Evolutionary conservation across 1,139 yeast species (phyloP).

Genomic region (Blastobotrys buckinghamii): DNA sequence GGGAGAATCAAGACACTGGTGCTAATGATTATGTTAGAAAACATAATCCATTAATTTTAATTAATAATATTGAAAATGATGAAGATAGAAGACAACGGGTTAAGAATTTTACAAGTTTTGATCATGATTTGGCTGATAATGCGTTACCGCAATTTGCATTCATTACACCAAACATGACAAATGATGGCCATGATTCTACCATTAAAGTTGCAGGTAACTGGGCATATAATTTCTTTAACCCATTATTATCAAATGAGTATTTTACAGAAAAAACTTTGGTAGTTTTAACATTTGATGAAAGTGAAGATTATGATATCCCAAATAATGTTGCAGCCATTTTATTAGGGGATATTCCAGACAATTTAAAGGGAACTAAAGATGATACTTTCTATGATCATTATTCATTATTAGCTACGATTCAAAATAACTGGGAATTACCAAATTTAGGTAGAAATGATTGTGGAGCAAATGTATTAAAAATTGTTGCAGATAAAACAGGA

Average conservation of each 20-base stretch:
- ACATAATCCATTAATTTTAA: slow-evolving; percentile 43
- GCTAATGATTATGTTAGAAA: slow-evolving; percentile 46
- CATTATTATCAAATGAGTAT: slow-evolving; percentile 38
- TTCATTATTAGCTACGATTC: slow-evolving; percentile 41
- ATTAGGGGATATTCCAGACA: slow-evolving; percentile 41
- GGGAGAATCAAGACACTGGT: slow-evolving; percentile 37
- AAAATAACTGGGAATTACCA: slow-evolving; percentile 44
- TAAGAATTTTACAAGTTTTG: slow-evolving; percentile 42
- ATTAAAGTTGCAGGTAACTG: slow-evolving; percentile 41
- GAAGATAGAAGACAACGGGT: slow-evolving; percentile 36
- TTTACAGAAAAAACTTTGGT: slow-evolving; percentile 42
- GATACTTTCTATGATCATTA: slow-evolving; percentile 45
- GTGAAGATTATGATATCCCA: slow-evolving; percentile 37
- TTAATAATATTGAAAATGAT: slow-evolving; percentile 35
- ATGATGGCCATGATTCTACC: slow-evolving; percentile 45
- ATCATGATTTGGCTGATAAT: slow-evolving; percentile 36
- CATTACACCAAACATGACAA: slow-evolving; percentile 47
- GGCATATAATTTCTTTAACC: slow-evolving; percentile 40
- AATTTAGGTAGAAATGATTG: slow-evolving; percentile 45
- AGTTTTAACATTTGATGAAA: slow-evolving; percentile 44
- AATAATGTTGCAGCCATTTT: slow-evolving; percentile 42
- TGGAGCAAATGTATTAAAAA: slow-evolving; percentile 41
- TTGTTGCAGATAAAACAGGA: slow-evolving; percentile 37
- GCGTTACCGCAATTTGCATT: slow-evolving; percentile 44
- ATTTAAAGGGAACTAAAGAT: slow-evolving; percentile 38